Evolutionary conservation across 768 basidiomycete genomes (phyloP), one percentile per base, ranked within the genome.

Genomic region (Kwoniella europaea): DNA sequence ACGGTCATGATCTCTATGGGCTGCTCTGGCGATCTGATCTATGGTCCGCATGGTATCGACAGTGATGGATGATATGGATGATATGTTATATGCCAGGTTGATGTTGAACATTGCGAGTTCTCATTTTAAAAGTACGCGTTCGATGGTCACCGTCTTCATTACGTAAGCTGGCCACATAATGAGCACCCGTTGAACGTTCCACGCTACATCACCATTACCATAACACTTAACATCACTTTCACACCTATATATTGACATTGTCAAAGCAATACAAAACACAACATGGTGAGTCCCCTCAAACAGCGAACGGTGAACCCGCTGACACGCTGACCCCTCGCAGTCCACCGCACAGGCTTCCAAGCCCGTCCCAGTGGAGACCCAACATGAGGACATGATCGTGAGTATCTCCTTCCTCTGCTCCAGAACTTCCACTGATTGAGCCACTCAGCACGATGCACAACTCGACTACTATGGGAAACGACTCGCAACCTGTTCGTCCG

Each of bases 331-430:
- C 29, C 43, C 24, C 15, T 52, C 24, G 2, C 62, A 75, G 74
- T 62, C 65, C 6, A 24, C 72, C 4, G 75, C 75, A 43, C 71
- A 74, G 59, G 43, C 71, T 18, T 63, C 69, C 27, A 71, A 74
- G 50, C 62, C 80, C 1, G 76, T 76, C 15, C 78, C 91, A 89
- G 66, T 99, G 60, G 96, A 99, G 85, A 98, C 96, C 1, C 90
- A 91, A 16, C 96, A 99, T 83, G 93, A 96, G 84, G 97, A 98
- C 85, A 97, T 98, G 93, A 98, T 98, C 75, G 96, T 97, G 84
- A 73, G 93, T 85, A 44, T 16, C 43, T 4, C 58, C 27, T 44
- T 22, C 15, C 24, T 27, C 15, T 16, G 18, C 15, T 50, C 58
- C 46, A 18, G 22, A 20, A 12, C 46, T 44, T 9, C 16, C 29